Evolutionary conservation across 768 basidiomycete genomes (phyloP), one percentile per base, ranked within the genome.

Genomic region (Inosperma sp.): DNA sequence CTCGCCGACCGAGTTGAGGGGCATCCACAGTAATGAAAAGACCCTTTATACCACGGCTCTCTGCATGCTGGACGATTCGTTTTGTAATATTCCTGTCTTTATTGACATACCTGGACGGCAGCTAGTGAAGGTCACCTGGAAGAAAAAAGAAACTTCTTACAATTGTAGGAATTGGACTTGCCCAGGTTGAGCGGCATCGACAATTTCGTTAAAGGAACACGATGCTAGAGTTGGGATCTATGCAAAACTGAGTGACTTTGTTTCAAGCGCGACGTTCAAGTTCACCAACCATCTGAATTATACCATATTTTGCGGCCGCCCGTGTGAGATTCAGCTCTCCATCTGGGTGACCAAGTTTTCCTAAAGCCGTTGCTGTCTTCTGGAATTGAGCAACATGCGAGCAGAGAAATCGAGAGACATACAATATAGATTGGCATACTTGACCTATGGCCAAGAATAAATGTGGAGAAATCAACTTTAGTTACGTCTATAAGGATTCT

Each of bases 1-100:
- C 93, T 52, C 94, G 79, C 10, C 93, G 81, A 36, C 95, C 95
- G 8, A 98, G 83, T 58, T 96, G 93, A 5, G 95, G 95, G 0
- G 95, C 95, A 69, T 98, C 95, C 22, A 98, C 95, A 0, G 95
- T 97, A 65, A 98, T 96, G 68, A 98, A 97, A 10, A 98, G 72
- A 4, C 79, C 95, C 65, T 93, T 94, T 62, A 99, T 80, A 2
- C 95, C 95, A 22, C 93, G 81, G 55, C 77, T 72, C 68, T 94
- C 93, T 1, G 96, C 96, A 56, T 95, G 90, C 59, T 88, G 82
- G 0, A 98, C 89, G 45, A 93, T 82, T 51, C 83, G 81, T 66
- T 86, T 83, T 5, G 94, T 96, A 53, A 92, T 82, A 25, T 76
- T 77, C 12, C 92, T 79, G 63, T 98, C 91, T 58, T 84, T 84